Base-by-base conservation (phyloP, 495 filamentous ascomycete genomes). In the Halenospora varia region DNA sequence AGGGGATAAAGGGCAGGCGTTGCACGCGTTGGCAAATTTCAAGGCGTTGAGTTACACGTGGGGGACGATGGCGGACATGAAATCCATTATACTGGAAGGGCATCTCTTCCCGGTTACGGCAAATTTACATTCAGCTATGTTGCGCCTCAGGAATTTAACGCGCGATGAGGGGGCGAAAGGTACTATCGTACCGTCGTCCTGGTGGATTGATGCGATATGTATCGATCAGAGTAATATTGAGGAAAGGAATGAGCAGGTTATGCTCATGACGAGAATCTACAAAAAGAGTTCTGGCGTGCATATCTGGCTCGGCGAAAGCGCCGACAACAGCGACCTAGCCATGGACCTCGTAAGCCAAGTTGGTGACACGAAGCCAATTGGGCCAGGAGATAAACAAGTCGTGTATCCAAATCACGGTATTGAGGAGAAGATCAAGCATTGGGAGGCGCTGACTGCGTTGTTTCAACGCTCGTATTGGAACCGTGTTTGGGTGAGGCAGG, bases 301-400 rank as follows among this genome's bases (percentile, higher is more conserved):
- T 22, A 26, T 54, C 15, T 54, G 40, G 18, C 51, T 54, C 25
- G 51, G 51, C 18, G 51, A 54, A 8, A 35, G 45, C n/a, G 51
- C n/a, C 2, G 40, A 54, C 35, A 26, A 54, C 23, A 54, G 51
- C 18, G 3, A n/a, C 4, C 3, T 44, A 20, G 51, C 25, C 10
- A 29, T 52, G 11, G 50, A 40, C 20, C 25, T 52, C 2, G 13
- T 39, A 9, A 26, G 18, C 11, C 10, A 35, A n/a, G 15, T 52
- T 4, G 25, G 25, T 39, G 11, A 3, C n/a, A 3, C 3, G 9
- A 2, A 3, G 3, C 3, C 3, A 18, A 8, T 10, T 29, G 50
- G 25, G 2, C 50, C 50, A 17, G 50, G 25, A 20, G 25, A 52
- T 3, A 6, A 6, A 2, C 9, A 15, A 20, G 39, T 40, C 3